A percentile compares a stretch with the other conserved stretches of the same genome.
These are phyloP conservation scores for Metschnikowia lunata DNA, from an alignment of 805 yeast species.

Conservation along the genomic window DNA sequence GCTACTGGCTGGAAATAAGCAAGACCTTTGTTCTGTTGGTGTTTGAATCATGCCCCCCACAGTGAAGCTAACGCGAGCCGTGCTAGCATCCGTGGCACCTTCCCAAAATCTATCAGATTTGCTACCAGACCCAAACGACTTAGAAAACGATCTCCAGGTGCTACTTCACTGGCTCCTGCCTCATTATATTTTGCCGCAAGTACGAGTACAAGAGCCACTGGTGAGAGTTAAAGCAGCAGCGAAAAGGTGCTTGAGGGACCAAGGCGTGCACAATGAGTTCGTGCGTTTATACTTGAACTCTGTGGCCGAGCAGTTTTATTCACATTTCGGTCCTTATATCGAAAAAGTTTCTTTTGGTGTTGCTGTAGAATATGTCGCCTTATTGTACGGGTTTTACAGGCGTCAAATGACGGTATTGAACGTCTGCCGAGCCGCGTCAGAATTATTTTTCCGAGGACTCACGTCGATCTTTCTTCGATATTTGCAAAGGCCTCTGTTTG, in stretches of 20 bases:
- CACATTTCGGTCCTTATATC: constrained; percentile 9
- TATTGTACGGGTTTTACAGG: constrained; percentile 22
- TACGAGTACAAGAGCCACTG: constrained; percentile 26
- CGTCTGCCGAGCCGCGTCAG: constrained; percentile 17
- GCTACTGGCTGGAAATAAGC: no score
- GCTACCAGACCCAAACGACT: constrained; percentile 17
- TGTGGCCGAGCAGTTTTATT: constrained; percentile 20
- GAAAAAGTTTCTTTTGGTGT: neutral
- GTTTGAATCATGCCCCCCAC: constrained; percentile 2
- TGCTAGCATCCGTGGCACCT: constrained; percentile 9
- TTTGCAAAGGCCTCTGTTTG: constrained; percentile 11
- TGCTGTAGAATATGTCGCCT: constrained; percentile 13
- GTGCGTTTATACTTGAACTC: constrained; percentile 31
- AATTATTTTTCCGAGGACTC: constrained; percentile 26
- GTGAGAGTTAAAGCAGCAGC: constrained; percentile 35
- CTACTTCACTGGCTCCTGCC: constrained; percentile 33
- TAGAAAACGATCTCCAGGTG: constrained; percentile 33
- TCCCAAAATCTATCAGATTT: constrained; percentile 14
- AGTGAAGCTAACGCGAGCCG: constrained; percentile 6
- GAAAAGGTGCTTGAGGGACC: constrained; percentile 33
- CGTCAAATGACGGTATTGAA: constrained; percentile 22
- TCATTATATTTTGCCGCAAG: constrained; percentile 15
- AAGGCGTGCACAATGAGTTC: constrained; percentile 29
- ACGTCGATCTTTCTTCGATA: constrained; percentile 24
- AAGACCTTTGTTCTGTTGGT: no score